phyloP scores from a whole-genome alignment of 2,329 filamentous ascomycete species.

The Aureobasidium leucospermi region DNA sequence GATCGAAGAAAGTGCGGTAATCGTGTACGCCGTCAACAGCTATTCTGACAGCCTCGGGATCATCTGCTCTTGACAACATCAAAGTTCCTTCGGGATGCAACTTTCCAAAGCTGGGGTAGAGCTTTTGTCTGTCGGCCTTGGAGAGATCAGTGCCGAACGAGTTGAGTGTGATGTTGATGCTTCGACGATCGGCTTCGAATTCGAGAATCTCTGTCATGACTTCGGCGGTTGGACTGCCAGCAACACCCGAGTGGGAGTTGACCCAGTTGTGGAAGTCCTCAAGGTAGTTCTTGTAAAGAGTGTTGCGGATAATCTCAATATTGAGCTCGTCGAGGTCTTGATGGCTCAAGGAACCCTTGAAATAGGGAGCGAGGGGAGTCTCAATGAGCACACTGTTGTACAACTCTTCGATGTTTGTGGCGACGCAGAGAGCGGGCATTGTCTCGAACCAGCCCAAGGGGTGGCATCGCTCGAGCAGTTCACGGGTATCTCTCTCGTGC shows the following conservation, averaged over 20 bases:
- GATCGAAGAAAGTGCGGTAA: conserved; percentile 95
- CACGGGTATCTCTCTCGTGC: conserved; percentile 92
- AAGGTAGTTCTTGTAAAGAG: conserved; percentile 97
- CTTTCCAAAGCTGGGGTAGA: conserved; percentile 87
- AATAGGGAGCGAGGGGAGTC: conserved; percentile 90
- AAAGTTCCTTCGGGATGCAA: conserved; percentile 89
- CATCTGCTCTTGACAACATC: conserved; percentile 91
- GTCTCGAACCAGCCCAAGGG: conserved; percentile 98
- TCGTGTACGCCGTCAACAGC: conserved; percentile 89
- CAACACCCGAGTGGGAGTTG: conserved; percentile 79
- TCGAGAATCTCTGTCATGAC: conserved; percentile 94
- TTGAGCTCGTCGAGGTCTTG: conserved; percentile 97
- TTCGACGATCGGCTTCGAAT: conserved; percentile 91
- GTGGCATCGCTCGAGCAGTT: conserved; percentile 91
- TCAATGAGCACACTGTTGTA: conserved; percentile 98
- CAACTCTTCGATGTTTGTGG: conserved; percentile 95
- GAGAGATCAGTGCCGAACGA: conserved; percentile 94
- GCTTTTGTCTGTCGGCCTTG: conserved; percentile 89
- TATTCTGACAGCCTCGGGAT: conserved; percentile 85
- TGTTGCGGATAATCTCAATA: conserved; percentile 98
- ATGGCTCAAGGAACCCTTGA: conserved; percentile 93
- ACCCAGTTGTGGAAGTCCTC: conserved; percentile 97
- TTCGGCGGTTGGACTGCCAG: conserved; percentile 80
- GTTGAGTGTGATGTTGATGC: conserved; percentile 99
- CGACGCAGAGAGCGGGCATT: conserved; percentile 94